phyloP scores from a whole-genome alignment of 257 asterid genomes.

The Solanum rostratum region DNA sequence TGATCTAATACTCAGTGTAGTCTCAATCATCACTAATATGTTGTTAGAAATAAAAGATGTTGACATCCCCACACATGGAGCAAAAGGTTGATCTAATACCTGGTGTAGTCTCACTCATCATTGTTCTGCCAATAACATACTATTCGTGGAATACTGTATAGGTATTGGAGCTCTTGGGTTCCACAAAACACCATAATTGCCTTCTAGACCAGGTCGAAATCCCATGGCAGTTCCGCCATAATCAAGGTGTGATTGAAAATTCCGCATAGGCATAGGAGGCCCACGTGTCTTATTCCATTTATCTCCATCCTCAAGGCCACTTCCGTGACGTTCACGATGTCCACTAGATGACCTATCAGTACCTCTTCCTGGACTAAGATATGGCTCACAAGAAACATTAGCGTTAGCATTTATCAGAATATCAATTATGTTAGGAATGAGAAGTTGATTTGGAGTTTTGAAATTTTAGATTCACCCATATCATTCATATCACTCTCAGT shows the following conservation, averaged over 20 bases:
- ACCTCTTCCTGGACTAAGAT: conserved; percentile 30
- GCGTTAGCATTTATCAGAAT: conserved; percentile 21
- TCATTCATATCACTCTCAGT: conserved; percentile 6
- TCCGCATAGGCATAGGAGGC: no score
- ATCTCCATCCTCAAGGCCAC: background rate
- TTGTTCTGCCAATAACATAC: no score
- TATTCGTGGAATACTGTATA: conserved; percentile 31
- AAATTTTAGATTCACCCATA: conserved; percentile 5
- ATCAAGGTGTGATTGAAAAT: conserved; percentile 9
- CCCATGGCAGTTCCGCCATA: conserved; percentile 29
- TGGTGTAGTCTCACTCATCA: no score
- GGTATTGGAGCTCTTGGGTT: conserved; percentile 47
- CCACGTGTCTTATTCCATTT: background rate
- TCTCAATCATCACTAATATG: no score
- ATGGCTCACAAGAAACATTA: conserved; percentile 22
- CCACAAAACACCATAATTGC: conserved; percentile 50
- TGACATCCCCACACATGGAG: no score
- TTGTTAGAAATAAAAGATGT: no score
- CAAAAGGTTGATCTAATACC: no score
- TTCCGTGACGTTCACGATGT: background rate
- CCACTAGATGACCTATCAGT: conserved; percentile 34
- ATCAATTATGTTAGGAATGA: conserved; percentile 24
- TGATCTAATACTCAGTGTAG: no score
- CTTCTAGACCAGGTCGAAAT: conserved; percentile 42
- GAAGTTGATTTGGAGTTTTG: conserved; percentile 9